Conservation (phyloP, 768 basidiomycete species). For the Pleurotus djamor region DNA sequence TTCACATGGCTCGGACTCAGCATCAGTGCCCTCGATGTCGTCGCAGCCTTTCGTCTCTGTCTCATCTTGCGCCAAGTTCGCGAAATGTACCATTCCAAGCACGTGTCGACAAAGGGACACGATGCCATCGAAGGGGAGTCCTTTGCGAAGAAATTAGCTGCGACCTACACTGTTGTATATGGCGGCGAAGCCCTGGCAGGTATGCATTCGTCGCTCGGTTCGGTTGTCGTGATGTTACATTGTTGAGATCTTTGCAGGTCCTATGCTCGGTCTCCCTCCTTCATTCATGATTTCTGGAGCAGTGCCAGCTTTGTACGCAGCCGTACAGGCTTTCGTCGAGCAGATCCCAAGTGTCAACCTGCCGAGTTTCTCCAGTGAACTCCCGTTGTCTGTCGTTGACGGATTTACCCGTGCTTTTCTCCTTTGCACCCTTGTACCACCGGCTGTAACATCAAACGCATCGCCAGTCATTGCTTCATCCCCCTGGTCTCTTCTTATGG, state of each 20-base stretch:
- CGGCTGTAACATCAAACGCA: slow-evolving; percentile 54
- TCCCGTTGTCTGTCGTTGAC: slow-evolving; percentile 74
- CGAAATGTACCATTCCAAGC: slow-evolving; percentile 43
- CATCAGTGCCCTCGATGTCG: slow-evolving; percentile 64
- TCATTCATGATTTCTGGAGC: slow-evolving; percentile 81
- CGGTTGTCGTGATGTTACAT: not conserved
- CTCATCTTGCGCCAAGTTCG: slow-evolving; percentile 66
- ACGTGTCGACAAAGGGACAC: slow-evolving; percentile 36
- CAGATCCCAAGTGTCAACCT: slow-evolving; percentile 54
- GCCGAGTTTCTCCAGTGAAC: slow-evolving; percentile 54
- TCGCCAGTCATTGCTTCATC: slow-evolving; percentile 53
- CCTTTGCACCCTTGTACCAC: slow-evolving; percentile 75
- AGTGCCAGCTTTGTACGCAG: slow-evolving; percentile 59
- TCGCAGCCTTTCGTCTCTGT: slow-evolving; percentile 69
- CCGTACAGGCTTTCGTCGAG: slow-evolving; percentile 60
- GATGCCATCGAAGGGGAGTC: slow-evolving; percentile 45
- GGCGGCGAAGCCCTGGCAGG: slow-evolving; percentile 76
- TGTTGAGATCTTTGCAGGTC: slow-evolving; percentile 33
- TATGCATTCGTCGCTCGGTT: slow-evolving; percentile 25
- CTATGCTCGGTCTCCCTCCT: slow-evolving; percentile 62
- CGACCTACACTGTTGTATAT: slow-evolving; percentile 68
- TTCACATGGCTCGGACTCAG: slow-evolving; percentile 64
- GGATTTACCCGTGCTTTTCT: slow-evolving; percentile 78
- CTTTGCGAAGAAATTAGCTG: slow-evolving; percentile 52
- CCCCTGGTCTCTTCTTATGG: slow-evolving; percentile 74